phyloP scores from a whole-genome alignment of 2,329 filamentous ascomycete genomes.

The Sporothrix schenckii region DNA sequence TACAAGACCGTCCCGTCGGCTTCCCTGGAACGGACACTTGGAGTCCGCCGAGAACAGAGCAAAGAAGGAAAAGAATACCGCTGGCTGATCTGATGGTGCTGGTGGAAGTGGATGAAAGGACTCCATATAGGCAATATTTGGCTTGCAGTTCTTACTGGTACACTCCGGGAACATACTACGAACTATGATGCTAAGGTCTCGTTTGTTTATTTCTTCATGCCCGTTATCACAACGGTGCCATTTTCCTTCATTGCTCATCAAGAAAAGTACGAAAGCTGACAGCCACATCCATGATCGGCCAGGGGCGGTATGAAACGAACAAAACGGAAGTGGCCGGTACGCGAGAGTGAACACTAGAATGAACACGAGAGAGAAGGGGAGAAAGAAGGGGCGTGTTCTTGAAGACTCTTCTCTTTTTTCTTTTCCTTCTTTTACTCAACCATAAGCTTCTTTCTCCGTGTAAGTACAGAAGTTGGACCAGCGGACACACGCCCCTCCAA shows the following conservation, averaged over 20 bases:
- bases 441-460: not conserved
- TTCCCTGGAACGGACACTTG: conserved; percentile 35
- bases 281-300: not conserved
- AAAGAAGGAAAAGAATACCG: conserved; percentile 10
- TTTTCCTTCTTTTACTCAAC: not conserved
- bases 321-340: not conserved
- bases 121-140: too few relatives aligned
- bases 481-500: conserved; percentile 12
- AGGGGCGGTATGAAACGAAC: not conserved
- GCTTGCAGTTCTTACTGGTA: not conserved
- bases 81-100: not conserved
- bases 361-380: not conserved
- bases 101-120: not conserved
- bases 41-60: conserved; percentile 32
- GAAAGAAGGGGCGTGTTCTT: not conserved
- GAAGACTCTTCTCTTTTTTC: too few relatives aligned
- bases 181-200: not conserved
- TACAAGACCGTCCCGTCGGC: conserved; percentile 26
- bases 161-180: too few relatives aligned
- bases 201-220: not conserved
- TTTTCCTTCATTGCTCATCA: too few relatives aligned
- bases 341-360: not conserved
- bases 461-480: not conserved
- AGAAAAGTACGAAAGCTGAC: not conserved
- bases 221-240: not conserved